These are phyloP conservation scores for Penicillium sp. DNA, from an alignment of 2,329 filamentous ascomycete species.

Conservation along the genomic window DNA sequence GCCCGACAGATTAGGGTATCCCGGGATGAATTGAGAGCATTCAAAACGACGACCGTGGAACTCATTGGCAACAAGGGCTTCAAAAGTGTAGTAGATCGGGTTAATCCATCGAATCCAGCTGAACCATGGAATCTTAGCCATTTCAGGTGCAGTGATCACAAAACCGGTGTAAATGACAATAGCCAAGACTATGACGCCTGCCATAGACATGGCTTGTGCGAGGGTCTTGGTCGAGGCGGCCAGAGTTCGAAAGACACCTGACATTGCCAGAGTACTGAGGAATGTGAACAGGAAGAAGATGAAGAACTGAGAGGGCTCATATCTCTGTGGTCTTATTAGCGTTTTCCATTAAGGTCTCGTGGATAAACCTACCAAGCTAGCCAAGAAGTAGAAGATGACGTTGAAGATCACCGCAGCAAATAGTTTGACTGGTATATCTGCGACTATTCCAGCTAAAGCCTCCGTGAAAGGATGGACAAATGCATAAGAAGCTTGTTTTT, in stretches of 20 bases:
- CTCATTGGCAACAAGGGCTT: conserved; percentile 56
- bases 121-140: conserved; percentile 58
- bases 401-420: conserved; percentile 73
- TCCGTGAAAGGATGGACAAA: conserved; percentile 88
- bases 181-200: conserved; percentile 52
- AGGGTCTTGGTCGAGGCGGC: conserved; percentile 60
- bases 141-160: conserved; percentile 57
- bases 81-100: conserved; percentile 64
- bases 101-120: conserved; percentile 67
- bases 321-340: conserved; percentile 28
- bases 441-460: conserved; percentile 79
- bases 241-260: conserved; percentile 59
- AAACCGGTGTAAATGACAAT: conserved; percentile 69
- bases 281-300: conserved; percentile 63
- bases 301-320: conserved; percentile 53
- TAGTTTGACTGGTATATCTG: conserved; percentile 82
- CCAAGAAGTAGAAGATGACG: conserved; percentile 80
- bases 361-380: conserved; percentile 56
- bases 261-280: conserved; percentile 57
- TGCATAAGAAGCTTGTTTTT: conserved; percentile 85
- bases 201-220: conserved; percentile 61
- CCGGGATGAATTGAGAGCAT: conserved; percentile 52
- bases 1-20: conserved; percentile 45
- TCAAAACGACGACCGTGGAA: conserved; percentile 58
- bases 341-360: neutral